Conservation (phyloP, 2,329 filamentous ascomycete genomes). For the Ceratocystis lukuohia region DNA sequence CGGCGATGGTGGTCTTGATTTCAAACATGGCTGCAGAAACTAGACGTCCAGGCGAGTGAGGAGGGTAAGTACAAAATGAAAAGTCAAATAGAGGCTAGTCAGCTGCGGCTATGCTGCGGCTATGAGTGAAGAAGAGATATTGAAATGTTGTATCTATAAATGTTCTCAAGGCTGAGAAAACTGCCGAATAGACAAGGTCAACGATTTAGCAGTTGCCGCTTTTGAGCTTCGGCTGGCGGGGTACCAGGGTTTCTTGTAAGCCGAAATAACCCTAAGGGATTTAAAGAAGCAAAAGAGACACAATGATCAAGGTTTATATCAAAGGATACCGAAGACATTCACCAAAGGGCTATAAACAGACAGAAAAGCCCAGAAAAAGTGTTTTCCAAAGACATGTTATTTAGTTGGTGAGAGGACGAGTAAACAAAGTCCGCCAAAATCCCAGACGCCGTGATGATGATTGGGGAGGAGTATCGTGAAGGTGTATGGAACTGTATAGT, state of each 20-base stretch:
- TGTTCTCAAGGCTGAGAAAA: neutral
- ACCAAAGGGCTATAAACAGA: neutral
- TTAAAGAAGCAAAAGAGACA: neutral
- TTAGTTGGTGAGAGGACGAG: neutral
- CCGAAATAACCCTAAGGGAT: neutral
- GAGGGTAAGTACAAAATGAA: neutral
- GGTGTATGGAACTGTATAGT: neutral
- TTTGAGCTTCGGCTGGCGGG: constrained; percentile 4
- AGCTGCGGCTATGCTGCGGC: neutral
- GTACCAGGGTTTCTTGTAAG: constrained; percentile 3
- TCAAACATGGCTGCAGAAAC: constrained; percentile 53
- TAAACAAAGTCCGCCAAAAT: constrained; percentile 7
- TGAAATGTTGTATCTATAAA: neutral
- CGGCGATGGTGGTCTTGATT: constrained; percentile 76
- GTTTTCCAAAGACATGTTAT: neutral
- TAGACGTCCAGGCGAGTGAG: neutral
- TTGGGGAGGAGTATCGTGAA: neutral
- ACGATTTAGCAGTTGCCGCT: neutral
- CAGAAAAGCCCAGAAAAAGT: neutral
- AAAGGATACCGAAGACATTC: neutral
- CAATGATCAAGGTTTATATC: neutral
- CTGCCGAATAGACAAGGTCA: neutral
- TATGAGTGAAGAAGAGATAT: neutral
- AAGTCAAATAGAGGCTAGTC: neutral
- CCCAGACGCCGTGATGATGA: constrained; percentile 7